Conservation (phyloP, 305 asterid species). For the Stenogyne calaminthoides region DNA sequence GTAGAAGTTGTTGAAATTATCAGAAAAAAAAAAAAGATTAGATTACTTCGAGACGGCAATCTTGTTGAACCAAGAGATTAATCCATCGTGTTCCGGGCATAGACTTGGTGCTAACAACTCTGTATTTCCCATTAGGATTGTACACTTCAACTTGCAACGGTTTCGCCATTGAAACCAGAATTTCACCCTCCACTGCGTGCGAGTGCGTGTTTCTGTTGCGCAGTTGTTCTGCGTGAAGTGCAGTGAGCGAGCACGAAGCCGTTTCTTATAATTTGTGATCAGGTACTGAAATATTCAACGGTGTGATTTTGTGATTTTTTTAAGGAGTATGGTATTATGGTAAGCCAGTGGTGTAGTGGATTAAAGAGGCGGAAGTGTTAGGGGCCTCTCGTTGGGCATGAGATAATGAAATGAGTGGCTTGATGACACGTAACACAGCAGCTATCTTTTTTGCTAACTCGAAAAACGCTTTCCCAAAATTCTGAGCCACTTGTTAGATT, state of each 20-base stretch:
- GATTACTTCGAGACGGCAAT: conserved; percentile 88
- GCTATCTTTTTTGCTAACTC: conserved; percentile 9
- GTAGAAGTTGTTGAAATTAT: background rate
- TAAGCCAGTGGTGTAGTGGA: conserved; percentile 1
- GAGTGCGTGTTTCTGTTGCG: background rate
- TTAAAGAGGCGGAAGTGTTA: background rate
- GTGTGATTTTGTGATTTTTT: background rate
- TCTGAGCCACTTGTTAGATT: background rate
- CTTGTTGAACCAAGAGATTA: conserved; percentile 75
- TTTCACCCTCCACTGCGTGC: conserved; percentile 2
- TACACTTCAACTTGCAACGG: conserved; percentile 59
- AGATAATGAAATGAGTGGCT: conserved; percentile 17
- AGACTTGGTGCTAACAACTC: conserved; percentile 88
- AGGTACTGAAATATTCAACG: background rate
- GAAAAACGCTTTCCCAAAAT: background rate
- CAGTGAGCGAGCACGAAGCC: background rate
- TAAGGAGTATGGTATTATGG: conserved; percentile 9
- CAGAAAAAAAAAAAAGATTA: background rate
- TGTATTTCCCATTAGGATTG: conserved; percentile 90
- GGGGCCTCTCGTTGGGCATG: conserved; percentile 17
- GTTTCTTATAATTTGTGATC: conserved; percentile 12
- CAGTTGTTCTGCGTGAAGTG: background rate
- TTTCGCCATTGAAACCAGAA: conserved; percentile 46
- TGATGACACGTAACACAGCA: conserved; percentile 8
- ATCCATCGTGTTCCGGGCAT: conserved; percentile 99